Evolutionary conservation across 2,329 filamentous ascomycete species (phyloP).

Genomic region (Neopestalotiopsis sp.): DNA sequence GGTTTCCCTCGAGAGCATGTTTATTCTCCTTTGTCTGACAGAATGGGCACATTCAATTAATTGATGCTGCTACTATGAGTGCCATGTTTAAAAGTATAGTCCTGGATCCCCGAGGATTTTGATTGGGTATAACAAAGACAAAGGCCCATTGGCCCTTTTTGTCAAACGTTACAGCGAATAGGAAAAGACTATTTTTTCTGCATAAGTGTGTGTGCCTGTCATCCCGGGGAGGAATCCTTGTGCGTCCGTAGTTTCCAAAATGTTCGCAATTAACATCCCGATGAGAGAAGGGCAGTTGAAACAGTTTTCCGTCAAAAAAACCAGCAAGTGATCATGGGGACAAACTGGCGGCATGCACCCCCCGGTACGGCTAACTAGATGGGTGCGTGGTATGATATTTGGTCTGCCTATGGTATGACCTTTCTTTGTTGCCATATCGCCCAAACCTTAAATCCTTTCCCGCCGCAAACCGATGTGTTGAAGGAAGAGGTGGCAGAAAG

Average conservation of each 20-base stretch:
- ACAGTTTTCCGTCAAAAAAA: neutral
- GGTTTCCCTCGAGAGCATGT: neutral
- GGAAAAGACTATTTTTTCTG: neutral
- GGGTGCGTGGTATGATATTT: no score
- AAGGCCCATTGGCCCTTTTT: neutral
- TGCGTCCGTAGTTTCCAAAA: neutral
- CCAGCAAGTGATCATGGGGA: neutral
- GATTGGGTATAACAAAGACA: no score
- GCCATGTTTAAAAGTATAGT: no score
- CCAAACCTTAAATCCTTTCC: neutral
- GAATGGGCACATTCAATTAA: neutral
- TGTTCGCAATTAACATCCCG: neutral
- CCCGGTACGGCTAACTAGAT: neutral
- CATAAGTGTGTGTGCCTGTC: neutral
- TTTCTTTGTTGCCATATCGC: no score
- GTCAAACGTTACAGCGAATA: neutral
- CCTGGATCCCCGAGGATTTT: no score
- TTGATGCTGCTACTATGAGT: no score
- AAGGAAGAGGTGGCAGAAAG: neutral
- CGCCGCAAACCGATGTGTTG: neutral
- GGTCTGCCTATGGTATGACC: no score
- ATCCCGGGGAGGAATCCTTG: neutral
- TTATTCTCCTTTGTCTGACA: neutral
- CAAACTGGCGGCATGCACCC: neutral
- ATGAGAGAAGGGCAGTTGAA: neutral